phyloP scores from a whole-genome alignment of 257 asterid genomes.

The Linderniella brevidens region DNA sequence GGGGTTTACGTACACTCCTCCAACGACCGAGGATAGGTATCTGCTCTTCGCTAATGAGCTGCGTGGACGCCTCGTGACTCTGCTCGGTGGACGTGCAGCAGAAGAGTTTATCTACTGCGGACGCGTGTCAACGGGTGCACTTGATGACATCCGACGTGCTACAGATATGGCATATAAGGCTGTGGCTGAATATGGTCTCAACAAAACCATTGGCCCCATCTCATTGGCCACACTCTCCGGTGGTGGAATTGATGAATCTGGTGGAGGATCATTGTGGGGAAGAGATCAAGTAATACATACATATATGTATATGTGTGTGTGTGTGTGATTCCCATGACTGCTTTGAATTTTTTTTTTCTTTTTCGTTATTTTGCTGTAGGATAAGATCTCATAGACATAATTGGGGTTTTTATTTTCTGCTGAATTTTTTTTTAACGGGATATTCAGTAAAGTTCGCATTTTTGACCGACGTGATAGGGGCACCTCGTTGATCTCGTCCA shows the following conservation, averaged over 20 bases:
- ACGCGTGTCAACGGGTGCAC: conserved; percentile 97
- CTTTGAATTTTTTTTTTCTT: no score
- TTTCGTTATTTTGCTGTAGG: no score
- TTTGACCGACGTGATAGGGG: no score
- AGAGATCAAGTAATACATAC: conserved; percentile 67
- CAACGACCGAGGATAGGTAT: conserved; percentile 82
- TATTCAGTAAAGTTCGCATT: no score
- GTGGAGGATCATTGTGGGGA: conserved; percentile 84
- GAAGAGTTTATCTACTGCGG: conserved; percentile 87
- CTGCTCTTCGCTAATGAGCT: conserved; percentile 89
- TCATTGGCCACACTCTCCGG: conserved; percentile 78
- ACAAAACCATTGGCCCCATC: conserved; percentile 70
- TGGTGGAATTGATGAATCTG: conserved; percentile 89
- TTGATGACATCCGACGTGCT: conserved; percentile 91
- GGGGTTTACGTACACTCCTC: conserved; percentile 92
- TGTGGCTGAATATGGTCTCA: conserved; percentile 95
- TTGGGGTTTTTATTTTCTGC: no score
- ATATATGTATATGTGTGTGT: no score
- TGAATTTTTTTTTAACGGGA: no score
- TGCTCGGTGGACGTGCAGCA: conserved; percentile 98
- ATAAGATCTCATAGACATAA: no score
- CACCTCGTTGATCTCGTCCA: conserved; percentile 94
- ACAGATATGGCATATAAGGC: conserved; percentile 99
- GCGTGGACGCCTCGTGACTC: conserved; percentile 96
- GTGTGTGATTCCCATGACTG: no score